Evolutionary conservation across 306 rosid species (phyloP), one percentile per base, ranked within the genome.

Genomic region (Quercus alba): DNA sequence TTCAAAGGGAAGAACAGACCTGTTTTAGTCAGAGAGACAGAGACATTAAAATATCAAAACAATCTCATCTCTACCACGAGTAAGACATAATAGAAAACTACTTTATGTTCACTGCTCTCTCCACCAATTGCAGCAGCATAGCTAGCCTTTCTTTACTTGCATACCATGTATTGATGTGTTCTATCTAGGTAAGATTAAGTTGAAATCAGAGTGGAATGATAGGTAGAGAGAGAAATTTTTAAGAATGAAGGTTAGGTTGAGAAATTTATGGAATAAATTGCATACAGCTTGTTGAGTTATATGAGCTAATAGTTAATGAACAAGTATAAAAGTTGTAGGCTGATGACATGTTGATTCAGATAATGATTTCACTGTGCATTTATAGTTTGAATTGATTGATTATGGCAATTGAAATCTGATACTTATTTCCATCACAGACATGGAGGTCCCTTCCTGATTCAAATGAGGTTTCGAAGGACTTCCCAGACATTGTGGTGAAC

Each of bases 381-480:
- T 26, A 63, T 18, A 26, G 15, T 13, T 63, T 63, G 11, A 63
- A 26, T 63, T 14, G 17, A 63, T 35, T 70, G 64, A 33, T 38
- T 30, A 17, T 74, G 17, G 69, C 56, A 78, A 64, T 80, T 7
- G 66, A 77, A 78, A 75, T 15, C 70, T 70, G 72, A 70, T 81
- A 20, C 23, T 35, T 74, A 26, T 80, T 80, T 75, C 28, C 62
- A 67, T 75, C 80, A 83, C 92, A 95, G 97, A 93, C 99, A 4
- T 95, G 99, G 99, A 90, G 99, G 85, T 93, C 98, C 75, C 92
- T 95, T 76, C 99, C 99, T 15, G 98, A 95, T 87, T 84, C 98
- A 75, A 95, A 95, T 66, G 97, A 95, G 88, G 88, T 95, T 70
- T 90, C 94, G 26, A 90, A 83, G 86, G 99, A 95, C 74, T 93